Percentiles rank a stretch among this genome's conserved stretches.
phyloP scores from a whole-genome alignment of 257 asterid genomes.

The Ophiorrhiza pumila region DNA sequence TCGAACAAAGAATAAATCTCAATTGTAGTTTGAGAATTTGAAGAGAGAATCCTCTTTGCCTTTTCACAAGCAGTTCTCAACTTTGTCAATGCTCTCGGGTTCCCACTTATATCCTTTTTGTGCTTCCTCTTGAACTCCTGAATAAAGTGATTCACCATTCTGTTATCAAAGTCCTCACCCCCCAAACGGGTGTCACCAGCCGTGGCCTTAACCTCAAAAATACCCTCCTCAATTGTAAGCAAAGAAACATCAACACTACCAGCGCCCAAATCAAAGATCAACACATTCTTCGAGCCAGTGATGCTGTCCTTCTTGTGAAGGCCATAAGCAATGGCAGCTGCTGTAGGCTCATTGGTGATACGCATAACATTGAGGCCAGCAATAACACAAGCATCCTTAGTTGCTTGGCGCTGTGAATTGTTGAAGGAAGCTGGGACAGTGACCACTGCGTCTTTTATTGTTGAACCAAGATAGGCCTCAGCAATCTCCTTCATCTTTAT shows the following conservation, averaged over 20 bases:
- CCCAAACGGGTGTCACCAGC: conserved; percentile 35
- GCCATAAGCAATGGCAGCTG: conserved; percentile 27
- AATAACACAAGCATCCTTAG: conserved; percentile 31
- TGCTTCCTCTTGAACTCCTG: conserved; percentile 24
- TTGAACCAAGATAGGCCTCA: conserved; percentile 28
- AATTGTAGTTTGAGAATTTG: conserved; percentile 28
- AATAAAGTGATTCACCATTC: conserved; percentile 27
- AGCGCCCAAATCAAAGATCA: conserved; percentile 29
- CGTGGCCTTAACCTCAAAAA: conserved; percentile 32
- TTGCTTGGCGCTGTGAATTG: conserved; percentile 33
- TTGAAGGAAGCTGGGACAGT: conserved; percentile 35
- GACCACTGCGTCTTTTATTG: conserved; percentile 29
- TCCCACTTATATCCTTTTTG: conserved; percentile 24
- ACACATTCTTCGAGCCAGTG: conserved; percentile 24
- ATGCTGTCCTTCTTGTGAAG: conserved; percentile 18
- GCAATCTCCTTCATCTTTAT: conserved; percentile 30
- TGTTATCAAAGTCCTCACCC: too few species aligned
- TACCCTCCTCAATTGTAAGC: conserved; percentile 29
- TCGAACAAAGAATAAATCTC: conserved; percentile 19
- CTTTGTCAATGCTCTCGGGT: conserved; percentile 18
- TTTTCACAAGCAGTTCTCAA: conserved; percentile 32
- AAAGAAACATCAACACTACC: conserved; percentile 29
- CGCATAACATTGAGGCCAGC: conserved; percentile 33
- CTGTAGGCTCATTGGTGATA: conserved; percentile 22
- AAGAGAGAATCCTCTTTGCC: conserved; percentile 22